Evolutionary conservation across 2,329 filamentous ascomycete species (phyloP).

Genomic region (Aphanoascus verrucosus): DNA sequence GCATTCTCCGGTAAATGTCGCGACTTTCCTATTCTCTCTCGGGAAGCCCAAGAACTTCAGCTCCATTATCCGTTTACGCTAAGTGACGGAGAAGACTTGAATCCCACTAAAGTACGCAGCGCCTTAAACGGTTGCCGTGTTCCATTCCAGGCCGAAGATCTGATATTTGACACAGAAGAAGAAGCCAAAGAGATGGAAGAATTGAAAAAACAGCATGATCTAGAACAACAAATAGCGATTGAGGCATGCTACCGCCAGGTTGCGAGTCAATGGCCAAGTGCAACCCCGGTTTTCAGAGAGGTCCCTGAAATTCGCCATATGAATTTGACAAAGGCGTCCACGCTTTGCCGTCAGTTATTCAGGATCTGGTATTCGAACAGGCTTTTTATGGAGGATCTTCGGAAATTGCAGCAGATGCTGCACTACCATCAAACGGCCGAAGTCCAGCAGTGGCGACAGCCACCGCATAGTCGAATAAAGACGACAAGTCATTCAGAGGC

Average conservation of each 20-base stretch:
- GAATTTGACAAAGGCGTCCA: background rate
- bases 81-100: background rate
- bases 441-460: background rate
- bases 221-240: background rate
- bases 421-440: background rate
- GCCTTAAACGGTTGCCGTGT: background rate
- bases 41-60: background rate
- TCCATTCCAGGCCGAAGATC: background rate
- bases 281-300: background rate
- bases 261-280: background rate
- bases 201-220: background rate
- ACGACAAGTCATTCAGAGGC: background rate
- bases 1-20: slow-evolving; percentile 13
- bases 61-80: background rate
- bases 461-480: background rate
- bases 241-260: background rate
- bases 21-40: slow-evolving; percentile 7
- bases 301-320: background rate
- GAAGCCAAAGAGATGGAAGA: background rate
- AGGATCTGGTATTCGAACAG: slow-evolving; percentile 1
- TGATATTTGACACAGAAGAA: background rate
- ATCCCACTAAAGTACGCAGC: background rate
- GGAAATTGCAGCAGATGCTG: background rate
- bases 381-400: slow-evolving; percentile 1
- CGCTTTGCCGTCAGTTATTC: background rate